phyloP scores from a whole-genome alignment of 192 early-diverging fungal species.

The Dispira parvispora region DNA sequence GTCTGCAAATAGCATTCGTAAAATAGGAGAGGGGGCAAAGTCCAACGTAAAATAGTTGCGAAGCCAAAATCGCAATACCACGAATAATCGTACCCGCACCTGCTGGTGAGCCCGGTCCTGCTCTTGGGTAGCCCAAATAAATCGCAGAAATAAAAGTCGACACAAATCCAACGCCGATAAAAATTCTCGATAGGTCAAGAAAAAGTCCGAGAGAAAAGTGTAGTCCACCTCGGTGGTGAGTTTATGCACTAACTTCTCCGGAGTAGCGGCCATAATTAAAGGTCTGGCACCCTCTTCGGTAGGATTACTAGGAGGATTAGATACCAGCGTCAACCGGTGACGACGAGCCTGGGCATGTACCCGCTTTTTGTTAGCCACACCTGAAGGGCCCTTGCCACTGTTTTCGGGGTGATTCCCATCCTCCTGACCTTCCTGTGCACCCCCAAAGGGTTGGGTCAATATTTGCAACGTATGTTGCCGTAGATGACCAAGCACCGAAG shows the following conservation, averaged over 20 bases:
- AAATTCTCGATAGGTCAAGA: conserved; percentile 35
- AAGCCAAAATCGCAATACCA: conserved; percentile 36
- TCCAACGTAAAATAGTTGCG: conserved; percentile 32
- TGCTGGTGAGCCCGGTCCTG: conserved; percentile 23
- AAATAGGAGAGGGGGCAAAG: conserved; percentile 15
- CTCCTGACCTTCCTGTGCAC: not conserved
- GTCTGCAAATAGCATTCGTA: not conserved
- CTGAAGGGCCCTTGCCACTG: no score
- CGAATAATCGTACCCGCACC: conserved; percentile 34
- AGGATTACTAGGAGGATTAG: not conserved
- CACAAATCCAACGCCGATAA: conserved; percentile 32
- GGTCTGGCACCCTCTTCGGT: not conserved
- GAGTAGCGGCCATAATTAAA: conserved; percentile 27
- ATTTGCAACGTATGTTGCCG: not conserved
- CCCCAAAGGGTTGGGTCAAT: no score
- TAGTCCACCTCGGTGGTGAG: conserved; percentile 31
- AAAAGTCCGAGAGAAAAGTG: conserved; percentile 33
- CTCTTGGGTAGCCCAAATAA: conserved; percentile 30
- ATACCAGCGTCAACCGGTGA: conserved; percentile 3
- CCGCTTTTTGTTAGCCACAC: no score
- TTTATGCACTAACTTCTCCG: conserved; percentile 36
- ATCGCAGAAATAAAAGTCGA: conserved; percentile 32
- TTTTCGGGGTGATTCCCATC: no score
- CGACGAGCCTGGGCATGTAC: not conserved
- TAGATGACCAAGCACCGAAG: conserved; percentile 1